A percentile compares a stretch with the other conserved stretches of the same genome.
These are phyloP conservation scores for Candida chilensis DNA, from an alignment of 805 yeast species.

Conservation along the genomic window DNA sequence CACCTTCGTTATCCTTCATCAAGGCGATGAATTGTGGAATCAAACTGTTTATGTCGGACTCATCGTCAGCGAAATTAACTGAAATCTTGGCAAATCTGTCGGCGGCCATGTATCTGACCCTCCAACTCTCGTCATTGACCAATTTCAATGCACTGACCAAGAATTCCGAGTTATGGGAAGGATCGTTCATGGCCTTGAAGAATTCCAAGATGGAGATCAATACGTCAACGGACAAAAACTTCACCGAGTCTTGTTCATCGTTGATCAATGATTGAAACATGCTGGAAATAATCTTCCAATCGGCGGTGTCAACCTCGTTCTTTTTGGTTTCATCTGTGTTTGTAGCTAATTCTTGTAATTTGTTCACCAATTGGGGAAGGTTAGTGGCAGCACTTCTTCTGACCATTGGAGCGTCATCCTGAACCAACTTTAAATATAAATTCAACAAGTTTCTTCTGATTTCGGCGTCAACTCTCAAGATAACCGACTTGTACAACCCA, in stretches of 20 bases:
- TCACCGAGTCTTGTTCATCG: constrained; percentile 93
- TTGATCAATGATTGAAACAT: constrained; percentile 73
- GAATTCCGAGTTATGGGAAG: constrained; percentile 52
- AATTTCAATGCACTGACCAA: constrained; percentile 59
- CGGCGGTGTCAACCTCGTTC: constrained; percentile 43
- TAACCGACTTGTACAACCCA: constrained; percentile 71
- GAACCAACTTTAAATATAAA: constrained; percentile 60
- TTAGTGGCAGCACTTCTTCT: constrained; percentile 88
- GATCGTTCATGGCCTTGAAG: constrained; percentile 49
- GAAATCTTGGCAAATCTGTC: constrained; percentile 79
- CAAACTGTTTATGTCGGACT: constrained; percentile 41
- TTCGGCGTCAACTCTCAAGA: constrained; percentile 45
- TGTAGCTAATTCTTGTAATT: constrained; percentile 29
- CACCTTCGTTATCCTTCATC: constrained; percentile 91
- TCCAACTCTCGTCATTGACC: constrained; percentile 89
- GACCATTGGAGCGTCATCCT: constrained; percentile 97
- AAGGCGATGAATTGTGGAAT: constrained; percentile 66
- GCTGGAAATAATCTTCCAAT: constrained; percentile 69
- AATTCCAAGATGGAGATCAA: constrained; percentile 72
- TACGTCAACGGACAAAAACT: constrained; percentile 81
- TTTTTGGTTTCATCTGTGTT: constrained; percentile 18
- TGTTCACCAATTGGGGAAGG: constrained; percentile 65
- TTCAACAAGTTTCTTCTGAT: constrained; percentile 55
- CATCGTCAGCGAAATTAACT: constrained; percentile 46
- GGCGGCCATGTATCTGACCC: constrained; percentile 98